phyloP scores from a whole-genome alignment of 345 rosid genomes.

The Citrus sp. region DNA sequence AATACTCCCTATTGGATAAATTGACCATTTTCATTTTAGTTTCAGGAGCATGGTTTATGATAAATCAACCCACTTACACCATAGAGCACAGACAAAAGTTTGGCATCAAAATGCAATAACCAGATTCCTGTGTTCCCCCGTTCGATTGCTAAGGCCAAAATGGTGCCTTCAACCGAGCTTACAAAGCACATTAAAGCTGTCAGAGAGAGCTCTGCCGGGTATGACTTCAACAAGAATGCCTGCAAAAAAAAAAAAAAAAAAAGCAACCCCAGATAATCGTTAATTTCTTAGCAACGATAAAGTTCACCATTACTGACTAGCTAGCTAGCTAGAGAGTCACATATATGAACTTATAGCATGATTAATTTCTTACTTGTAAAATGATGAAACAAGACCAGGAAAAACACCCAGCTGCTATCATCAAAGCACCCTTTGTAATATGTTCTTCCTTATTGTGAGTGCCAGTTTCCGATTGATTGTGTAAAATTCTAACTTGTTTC shows the following conservation, averaged over 20 bases:
- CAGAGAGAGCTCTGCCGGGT: slow-evolving; percentile 67
- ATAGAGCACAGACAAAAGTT: slow-evolving; percentile 35
- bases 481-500: slow-evolving; percentile 7
- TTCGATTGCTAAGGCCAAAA: slow-evolving; percentile 48
- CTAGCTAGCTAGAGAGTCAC: too few species aligned
- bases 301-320: too few species aligned
- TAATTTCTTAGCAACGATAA: too few species aligned
- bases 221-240: slow-evolving; percentile 54
- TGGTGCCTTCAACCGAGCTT: slow-evolving; percentile 50
- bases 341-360: too few species aligned
- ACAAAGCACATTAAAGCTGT: slow-evolving; percentile 59
- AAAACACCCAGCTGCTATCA: slow-evolving; percentile 55
- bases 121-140: slow-evolving; percentile 45
- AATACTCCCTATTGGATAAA: too few species aligned
- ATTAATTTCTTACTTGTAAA: slow-evolving; percentile 37
- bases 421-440: slow-evolving; percentile 45
- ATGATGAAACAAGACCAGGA: slow-evolving; percentile 71
- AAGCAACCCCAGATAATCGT: not conserved
- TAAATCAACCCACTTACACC: not conserved
- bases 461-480: not conserved
- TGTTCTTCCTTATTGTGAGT: slow-evolving; percentile 12
- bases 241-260: not conserved
- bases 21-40: not conserved
- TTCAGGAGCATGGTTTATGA: not conserved
- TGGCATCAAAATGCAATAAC: slow-evolving; percentile 40